Conservation (phyloP, 2,329 filamentous ascomycete genomes). For the Neopestalotiopsis sp. region DNA sequence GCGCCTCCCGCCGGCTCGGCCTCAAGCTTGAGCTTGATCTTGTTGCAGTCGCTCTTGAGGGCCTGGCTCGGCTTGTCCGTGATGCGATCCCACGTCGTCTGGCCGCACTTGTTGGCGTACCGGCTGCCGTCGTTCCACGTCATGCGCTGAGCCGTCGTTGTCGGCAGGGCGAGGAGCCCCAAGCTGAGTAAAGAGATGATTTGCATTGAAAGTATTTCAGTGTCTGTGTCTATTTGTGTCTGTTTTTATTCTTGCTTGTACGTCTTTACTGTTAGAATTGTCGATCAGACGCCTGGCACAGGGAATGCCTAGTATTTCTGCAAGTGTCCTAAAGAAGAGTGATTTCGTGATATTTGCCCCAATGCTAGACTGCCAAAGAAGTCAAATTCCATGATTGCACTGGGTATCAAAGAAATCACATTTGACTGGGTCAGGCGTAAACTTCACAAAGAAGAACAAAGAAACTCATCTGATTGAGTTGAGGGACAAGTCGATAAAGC, state of each 20-base stretch:
- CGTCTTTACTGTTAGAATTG: background rate
- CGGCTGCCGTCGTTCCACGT: background rate
- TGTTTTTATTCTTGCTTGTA: background rate
- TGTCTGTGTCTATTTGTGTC: background rate
- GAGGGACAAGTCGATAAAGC: background rate
- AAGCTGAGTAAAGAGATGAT: background rate
- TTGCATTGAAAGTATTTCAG: background rate
- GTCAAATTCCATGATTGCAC: background rate
- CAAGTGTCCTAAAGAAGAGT: background rate
- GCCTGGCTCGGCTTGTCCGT: background rate
- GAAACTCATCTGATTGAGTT: background rate
- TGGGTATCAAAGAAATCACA: background rate
- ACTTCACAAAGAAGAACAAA: background rate
- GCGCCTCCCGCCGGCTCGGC: background rate
- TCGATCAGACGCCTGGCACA: background rate
- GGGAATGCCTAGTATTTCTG: background rate
- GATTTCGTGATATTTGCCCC: background rate
- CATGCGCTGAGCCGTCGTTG: background rate
- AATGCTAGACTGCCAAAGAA: background rate
- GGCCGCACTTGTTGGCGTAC: constrained; percentile 12
- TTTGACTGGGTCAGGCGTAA: background rate
- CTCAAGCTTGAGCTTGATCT: background rate
- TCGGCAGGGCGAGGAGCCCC: background rate
- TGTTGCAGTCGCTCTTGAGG: background rate
- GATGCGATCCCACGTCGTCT: background rate